Base-by-base conservation (phyloP, 2,329 filamentous ascomycete species). In the Pseudomassariella vexata region DNA sequence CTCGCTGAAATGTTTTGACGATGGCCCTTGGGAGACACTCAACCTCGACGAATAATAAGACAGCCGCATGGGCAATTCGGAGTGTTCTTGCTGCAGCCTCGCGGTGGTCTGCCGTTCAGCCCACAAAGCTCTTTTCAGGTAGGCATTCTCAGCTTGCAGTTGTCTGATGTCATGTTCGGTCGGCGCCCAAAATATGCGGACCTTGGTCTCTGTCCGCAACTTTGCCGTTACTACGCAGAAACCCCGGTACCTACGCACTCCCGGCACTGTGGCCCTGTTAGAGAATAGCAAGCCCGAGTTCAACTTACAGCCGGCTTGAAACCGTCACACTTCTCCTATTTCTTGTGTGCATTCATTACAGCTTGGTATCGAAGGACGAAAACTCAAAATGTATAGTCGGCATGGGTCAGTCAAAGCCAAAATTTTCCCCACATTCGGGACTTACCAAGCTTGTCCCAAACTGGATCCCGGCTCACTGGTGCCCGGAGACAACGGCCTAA, bases 321-420 rank as follows among this genome's bases (percentile, higher is more conserved):
- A 5, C 21, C 33, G 22, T 35, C 33, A 21, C 33, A 35, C 17
- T 29, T 29, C 11, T 30, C 22, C 22, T 35, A 30, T 19, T 35
- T 35, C n/a, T 21, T 30, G 16, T 9, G 9, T n/a, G n/a, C n/a
- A n/a, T n/a, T n/a, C n/a, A n/a, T n/a, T n/a, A n/a, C n/a, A n/a
- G n/a, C n/a, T n/a, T n/a, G n/a, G n/a, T n/a, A n/a, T n/a, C n/a
- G n/a, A n/a, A n/a, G n/a, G n/a, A n/a, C n/a, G n/a, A n/a, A n/a
- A n/a, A n/a, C n/a, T n/a, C n/a, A n/a, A n/a, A n/a, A n/a, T n/a
- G n/a, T n/a, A n/a, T n/a, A n/a, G n/a, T n/a, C n/a, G n/a, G n/a
- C n/a, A n/a, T n/a, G n/a, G n/a, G n/a, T n/a, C n/a, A n/a, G n/a
- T n/a, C n/a, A n/a, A n/a, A n/a, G n/a, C n/a, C n/a, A n/a, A n/a